Evolutionary conservation across 441 rosid species (phyloP), one percentile per base, ranked within the genome.

Genomic region (Mallotus japonicus): DNA sequence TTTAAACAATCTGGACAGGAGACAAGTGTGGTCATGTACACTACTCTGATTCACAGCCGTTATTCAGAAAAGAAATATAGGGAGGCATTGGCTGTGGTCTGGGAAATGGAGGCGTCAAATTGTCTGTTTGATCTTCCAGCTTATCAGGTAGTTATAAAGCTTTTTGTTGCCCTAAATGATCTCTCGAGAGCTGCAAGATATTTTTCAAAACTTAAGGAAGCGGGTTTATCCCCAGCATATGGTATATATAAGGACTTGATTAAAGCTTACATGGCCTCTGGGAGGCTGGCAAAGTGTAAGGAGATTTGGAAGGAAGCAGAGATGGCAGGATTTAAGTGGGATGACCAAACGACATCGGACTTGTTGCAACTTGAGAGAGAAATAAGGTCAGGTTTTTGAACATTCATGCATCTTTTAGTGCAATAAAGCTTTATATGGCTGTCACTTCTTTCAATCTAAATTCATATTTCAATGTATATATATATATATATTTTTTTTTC

Each of bases 111-210:
- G 83, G 87, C 76, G 64, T 79, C 87, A 4, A 81, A 85, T 69
- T 90, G 88, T 78, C 86, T 92, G 24, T 83, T 92, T 57, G 97
- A 95, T 88, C 91, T 95, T 77, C 88, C 97, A 0, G 97, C 97
- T 37, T 95, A 89, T 80, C 87, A 94, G 51, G 97, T 90, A 15
- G 88, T 83, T 14, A 89, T 95, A 60, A 89, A 81, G 81, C 87
- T 95, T 54, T 90, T 88, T 77, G 89, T 85, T 72, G 93, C 93
- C 20, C 73, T 92, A 73, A 80, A 90, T 82, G 97, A 95, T 86
- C 80, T 87, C 70, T 72, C 91, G 15, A 89, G 97, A 81, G 88
- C 97, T 55, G 85, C 61, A 62, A 85, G 96, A 67, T 92, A 92
- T 67, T 92, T 91, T 82, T 84, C 95, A 0, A 92, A 87, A 71